Conservation (phyloP, 495 filamentous ascomycete genomes). For the Penicillium daleae region DNA sequence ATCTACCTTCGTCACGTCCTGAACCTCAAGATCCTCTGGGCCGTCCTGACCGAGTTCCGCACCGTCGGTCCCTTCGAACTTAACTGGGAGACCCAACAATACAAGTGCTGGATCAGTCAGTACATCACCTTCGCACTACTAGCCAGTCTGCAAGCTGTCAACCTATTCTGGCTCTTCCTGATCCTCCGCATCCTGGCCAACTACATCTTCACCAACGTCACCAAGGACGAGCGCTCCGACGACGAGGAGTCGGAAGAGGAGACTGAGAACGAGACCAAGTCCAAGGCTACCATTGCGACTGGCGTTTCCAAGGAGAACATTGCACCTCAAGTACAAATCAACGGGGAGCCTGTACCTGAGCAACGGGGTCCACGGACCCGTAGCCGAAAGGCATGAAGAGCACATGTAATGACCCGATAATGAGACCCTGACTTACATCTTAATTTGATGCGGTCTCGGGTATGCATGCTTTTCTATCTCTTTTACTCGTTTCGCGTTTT, state of each 20-base stretch:
- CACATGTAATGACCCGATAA: neutral
- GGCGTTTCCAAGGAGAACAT: slow-evolving; percentile 43
- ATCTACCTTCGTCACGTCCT: slow-evolving; percentile 90
- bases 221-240: slow-evolving; percentile 63
- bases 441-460: neutral
- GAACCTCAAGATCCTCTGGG: slow-evolving; percentile 86
- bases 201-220: slow-evolving; percentile 54
- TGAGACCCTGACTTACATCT: neutral
- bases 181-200: slow-evolving; percentile 74
- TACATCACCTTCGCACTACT: slow-evolving; percentile 72
- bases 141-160: slow-evolving; percentile 75
- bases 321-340: slow-evolving; percentile 43
- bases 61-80: slow-evolving; percentile 87
- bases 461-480: neutral
- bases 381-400: slow-evolving; percentile 28
- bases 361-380: slow-evolving; percentile 30
- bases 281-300: slow-evolving; percentile 35
- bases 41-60: slow-evolving; percentile 83
- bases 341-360: slow-evolving; percentile 41
- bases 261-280: slow-evolving; percentile 27
- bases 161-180: slow-evolving; percentile 86
- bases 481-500: neutral
- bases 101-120: slow-evolving; percentile 80
- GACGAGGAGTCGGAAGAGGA: slow-evolving; percentile 60
- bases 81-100: slow-evolving; percentile 82